Conservation (phyloP, 2,329 filamentous ascomycete species). For the Pseudocercospora musae region DNA sequence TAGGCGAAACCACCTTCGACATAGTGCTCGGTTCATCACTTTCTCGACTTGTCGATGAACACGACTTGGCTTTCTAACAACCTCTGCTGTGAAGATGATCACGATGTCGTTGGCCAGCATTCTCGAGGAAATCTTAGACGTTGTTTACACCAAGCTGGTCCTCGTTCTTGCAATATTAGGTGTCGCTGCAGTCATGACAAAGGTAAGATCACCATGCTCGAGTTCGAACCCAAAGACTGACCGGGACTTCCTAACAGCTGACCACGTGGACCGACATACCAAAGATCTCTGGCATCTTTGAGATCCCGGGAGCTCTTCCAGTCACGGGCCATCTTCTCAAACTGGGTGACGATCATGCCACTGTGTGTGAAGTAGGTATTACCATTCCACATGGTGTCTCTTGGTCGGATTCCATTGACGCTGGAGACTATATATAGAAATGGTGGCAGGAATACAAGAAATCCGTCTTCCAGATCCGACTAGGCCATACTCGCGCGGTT, state of each 20-base stretch:
- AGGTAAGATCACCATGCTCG: background rate
- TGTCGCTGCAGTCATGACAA: background rate
- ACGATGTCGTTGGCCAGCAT: too few species aligned
- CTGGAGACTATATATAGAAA: slow-evolving; percentile 26
- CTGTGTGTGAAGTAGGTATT: slow-evolving; percentile 41
- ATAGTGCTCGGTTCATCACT: too few species aligned
- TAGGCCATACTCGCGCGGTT: slow-evolving; percentile 53
- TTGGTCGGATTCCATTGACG: background rate
- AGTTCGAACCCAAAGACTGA: background rate
- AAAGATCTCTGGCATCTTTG: slow-evolving; percentile 48
- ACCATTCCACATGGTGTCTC: background rate
- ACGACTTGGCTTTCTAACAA: too few species aligned
- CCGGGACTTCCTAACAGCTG: background rate
- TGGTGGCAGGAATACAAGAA: slow-evolving; percentile 49
- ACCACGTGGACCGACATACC: slow-evolving; percentile 46
- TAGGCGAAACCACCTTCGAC: background rate
- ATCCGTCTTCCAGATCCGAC: slow-evolving; percentile 52
- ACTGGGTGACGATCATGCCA: slow-evolving; percentile 54
- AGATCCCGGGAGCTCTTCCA: slow-evolving; percentile 51
- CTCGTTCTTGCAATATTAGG: too few species aligned
- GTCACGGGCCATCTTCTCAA: slow-evolving; percentile 51
- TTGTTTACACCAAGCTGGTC: too few species aligned
- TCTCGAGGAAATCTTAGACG: too few species aligned
- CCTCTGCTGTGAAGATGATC: too few species aligned
- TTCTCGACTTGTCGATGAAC: too few species aligned